Evolutionary conservation across 768 basidiomycete genomes (phyloP), one percentile per base, ranked within the genome.

Genomic region (Peribolospora kevripleyi): DNA sequence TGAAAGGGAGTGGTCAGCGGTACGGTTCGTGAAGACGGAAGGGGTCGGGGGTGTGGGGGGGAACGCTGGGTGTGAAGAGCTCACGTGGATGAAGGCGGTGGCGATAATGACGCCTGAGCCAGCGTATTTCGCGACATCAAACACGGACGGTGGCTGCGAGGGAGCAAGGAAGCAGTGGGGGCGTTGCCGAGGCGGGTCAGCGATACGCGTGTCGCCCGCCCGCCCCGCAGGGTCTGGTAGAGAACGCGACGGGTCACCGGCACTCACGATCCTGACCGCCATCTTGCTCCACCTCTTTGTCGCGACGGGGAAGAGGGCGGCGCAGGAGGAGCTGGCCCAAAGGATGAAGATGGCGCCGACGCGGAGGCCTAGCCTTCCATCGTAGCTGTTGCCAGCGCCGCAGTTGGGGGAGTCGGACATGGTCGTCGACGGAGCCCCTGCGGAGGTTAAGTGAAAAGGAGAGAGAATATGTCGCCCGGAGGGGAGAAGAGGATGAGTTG

Each of bases 21-120:
- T 42, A 36, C 7, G n/a, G 46, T 38, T 1, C 0, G 6, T 36
- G 36, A 37, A 3, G 39, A 51, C 9, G 42, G 9, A 40, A 55
- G 54, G 7, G 49, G 25, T 25, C 25, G 25, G 25, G 25, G 25
- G 25, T 25, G 25, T 1, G 25, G 25, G 25, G 25, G 25, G 25
- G 25, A 25, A 25, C 25, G 25, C 25, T 25, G 25, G 25, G 25
- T 25, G 25, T 25, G 25, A 25, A 25, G 25, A 25, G 25, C 25
- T 42, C n/a, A 58, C 38, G 14, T 69, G 68, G 42, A 69, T 68
- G 60, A 69, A 91, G 3, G 83, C 81, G 7, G 87, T 91, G 1
- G 85, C 85, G 56, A 93, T 81, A 37, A 59, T 49, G 10, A 59
- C 48, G 1, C 61, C 61, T 42, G 37, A 49, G 37, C 55, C 55